These are phyloP conservation scores for Pleurotus tuber-regium DNA, from an alignment of 768 basidiomycete genomes.

Conservation along the genomic window DNA sequence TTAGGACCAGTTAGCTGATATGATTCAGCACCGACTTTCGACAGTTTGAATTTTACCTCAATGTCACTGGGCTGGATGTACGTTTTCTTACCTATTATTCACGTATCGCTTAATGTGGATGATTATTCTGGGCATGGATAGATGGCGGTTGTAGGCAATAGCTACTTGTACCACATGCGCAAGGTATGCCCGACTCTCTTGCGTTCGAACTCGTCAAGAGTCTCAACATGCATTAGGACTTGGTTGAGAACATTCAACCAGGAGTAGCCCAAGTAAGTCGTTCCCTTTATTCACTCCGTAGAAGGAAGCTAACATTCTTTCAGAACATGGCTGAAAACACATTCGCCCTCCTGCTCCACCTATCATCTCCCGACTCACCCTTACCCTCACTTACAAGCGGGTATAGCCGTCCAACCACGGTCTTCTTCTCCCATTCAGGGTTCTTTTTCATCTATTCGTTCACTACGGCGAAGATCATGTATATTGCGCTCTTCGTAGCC, in stretches of 20 bases:
- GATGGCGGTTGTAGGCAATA: constrained; percentile 92
- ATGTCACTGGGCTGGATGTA: constrained; percentile 89
- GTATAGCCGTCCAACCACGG: constrained; percentile 56
- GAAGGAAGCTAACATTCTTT: constrained; percentile 19
- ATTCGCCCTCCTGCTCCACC: constrained; percentile 71
- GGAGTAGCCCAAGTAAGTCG: constrained; percentile 65
- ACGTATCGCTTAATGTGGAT: background rate
- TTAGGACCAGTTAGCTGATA: constrained; percentile 8
- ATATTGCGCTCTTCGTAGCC: constrained; percentile 47
- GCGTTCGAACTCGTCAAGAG: too few relatives aligned
- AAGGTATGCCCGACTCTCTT: constrained; percentile 65
- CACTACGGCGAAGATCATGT: constrained; percentile 63
- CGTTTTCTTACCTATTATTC: constrained; percentile 20
- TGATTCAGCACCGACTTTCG: constrained; percentile 83
- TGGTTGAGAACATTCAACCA: constrained; percentile 79
- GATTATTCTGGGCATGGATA: constrained; percentile 31
- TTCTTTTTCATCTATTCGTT: constrained; percentile 74
- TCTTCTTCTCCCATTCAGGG: constrained; percentile 76
- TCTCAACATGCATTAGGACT: too few relatives aligned
- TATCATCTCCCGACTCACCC: constrained; percentile 69
- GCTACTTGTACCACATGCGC: constrained; percentile 92
- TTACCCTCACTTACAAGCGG: constrained; percentile 58
- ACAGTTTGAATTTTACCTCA: constrained; percentile 88
- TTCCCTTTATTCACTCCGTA: constrained; percentile 7
- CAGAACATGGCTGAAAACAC: constrained; percentile 91